Conservation (phyloP, 1,284 basidiomycete species). For the Anthracocystis setariae region DNA sequence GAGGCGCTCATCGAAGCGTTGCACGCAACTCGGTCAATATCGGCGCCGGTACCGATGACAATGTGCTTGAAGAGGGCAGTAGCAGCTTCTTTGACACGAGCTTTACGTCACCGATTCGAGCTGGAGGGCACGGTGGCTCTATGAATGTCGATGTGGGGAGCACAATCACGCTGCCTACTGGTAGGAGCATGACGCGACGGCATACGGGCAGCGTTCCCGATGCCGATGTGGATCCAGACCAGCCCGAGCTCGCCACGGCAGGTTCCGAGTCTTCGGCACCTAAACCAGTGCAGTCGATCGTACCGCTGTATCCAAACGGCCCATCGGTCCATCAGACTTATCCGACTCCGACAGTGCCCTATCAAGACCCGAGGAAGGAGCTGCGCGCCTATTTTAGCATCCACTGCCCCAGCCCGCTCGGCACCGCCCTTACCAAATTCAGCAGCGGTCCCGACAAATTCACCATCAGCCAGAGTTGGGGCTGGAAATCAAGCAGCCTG, state of each 20-base stretch:
- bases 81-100: constrained; percentile 41
- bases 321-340: constrained; percentile 32
- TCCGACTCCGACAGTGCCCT: constrained; percentile 53
- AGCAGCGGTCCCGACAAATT: constrained; percentile 87
- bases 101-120: constrained; percentile 31
- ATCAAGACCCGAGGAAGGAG: constrained; percentile 68
- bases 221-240: too few relatives aligned
- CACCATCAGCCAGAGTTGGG: constrained; percentile 73
- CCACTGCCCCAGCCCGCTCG: constrained; percentile 81
- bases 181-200: constrained; percentile 23
- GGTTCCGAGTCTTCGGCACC: background rate
- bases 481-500: constrained; percentile 70
- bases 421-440: constrained; percentile 83
- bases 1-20: constrained; percentile 9
- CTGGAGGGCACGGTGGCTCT: constrained; percentile 7
- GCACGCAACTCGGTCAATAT: constrained; percentile 12
- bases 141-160: constrained; percentile 12
- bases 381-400: constrained; percentile 79
- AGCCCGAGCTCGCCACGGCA: background rate
- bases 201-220: background rate
- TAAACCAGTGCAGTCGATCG: background rate
- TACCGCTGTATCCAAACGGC: constrained; percentile 30
- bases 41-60: constrained; percentile 5
- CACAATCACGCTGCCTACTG: constrained; percentile 34
- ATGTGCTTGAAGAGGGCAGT: constrained; percentile 2